Conservation (phyloP, 176 grass and related monocot species). For the Triticum turgidum region DNA sequence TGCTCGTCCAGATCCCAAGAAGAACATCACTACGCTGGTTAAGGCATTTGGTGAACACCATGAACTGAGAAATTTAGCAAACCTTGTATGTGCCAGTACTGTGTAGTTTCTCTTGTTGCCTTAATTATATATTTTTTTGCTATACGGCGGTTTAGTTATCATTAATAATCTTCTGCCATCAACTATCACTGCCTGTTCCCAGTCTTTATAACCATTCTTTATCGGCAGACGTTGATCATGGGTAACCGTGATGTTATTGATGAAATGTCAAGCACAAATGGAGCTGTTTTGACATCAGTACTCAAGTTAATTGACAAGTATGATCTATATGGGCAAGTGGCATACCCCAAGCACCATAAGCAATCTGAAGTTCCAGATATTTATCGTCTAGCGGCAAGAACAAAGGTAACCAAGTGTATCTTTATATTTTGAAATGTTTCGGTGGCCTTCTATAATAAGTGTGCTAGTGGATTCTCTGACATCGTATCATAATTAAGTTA, state of each 20-base stretch:
- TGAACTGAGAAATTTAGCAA: constrained; percentile 78
- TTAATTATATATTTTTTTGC: background rate
- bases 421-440: constrained; percentile 10
- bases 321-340: constrained; percentile 86
- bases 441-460: constrained; percentile 1
- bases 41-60: constrained; percentile 87
- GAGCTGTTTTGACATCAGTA: constrained; percentile 64
- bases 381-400: constrained; percentile 77
- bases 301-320: constrained; percentile 92
- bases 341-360: constrained; percentile 90
- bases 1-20: constrained; percentile 77
- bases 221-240: constrained; percentile 81
- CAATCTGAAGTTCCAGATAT: constrained; percentile 92
- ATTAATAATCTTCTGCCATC: background rate
- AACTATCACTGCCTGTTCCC: constrained; percentile 6
- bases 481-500: constrained; percentile 3
- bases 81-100: constrained; percentile 53
- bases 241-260: constrained; percentile 87
- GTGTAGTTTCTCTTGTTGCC: constrained; percentile 21
- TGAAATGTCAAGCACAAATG: constrained; percentile 86
- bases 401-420: constrained; percentile 50
- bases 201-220: constrained; percentile 5
- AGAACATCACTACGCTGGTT: constrained; percentile 78
- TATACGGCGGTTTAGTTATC: background rate
- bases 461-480: background rate